phyloP scores from a whole-genome alignment of 768 basidiomycete species.

The Leucogyrophana mollusca region DNA sequence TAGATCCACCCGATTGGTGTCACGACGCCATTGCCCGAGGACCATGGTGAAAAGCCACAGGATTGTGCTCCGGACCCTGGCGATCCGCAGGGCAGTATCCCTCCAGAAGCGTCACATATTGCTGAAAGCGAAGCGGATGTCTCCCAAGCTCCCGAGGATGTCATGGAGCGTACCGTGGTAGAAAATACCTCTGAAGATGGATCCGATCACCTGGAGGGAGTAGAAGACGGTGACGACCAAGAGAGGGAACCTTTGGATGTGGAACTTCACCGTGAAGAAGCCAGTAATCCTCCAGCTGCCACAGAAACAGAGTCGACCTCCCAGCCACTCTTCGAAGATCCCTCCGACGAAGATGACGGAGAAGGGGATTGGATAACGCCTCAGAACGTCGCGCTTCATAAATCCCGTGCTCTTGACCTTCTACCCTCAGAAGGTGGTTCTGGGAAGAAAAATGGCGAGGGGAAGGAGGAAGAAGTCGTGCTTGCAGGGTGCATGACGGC shows the following conservation, averaged over 20 bases:
- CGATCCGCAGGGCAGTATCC: too few relatives aligned
- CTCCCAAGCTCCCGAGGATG: too few relatives aligned
- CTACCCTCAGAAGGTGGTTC: conserved; percentile 53
- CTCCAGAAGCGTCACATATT: too few relatives aligned
- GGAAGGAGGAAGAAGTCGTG: conserved; percentile 42
- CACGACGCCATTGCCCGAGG: neutral
- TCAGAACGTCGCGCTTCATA: conserved; percentile 78
- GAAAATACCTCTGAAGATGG: conserved; percentile 13
- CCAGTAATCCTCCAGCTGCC: conserved; percentile 1
- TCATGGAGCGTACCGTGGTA: neutral
- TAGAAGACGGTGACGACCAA: conserved; percentile 6
- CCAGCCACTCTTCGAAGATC: conserved; percentile 65
- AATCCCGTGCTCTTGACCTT: conserved; percentile 82
- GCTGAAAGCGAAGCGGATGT: too few relatives aligned
- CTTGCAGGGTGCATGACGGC: conserved; percentile 93
- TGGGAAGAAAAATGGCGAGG: conserved; percentile 25
- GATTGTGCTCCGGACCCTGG: neutral
- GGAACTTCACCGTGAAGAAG: conserved; percentile 37
- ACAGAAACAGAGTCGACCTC: conserved; percentile 11
- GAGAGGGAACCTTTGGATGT: conserved; percentile 43
- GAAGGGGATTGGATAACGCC: conserved; percentile 99
- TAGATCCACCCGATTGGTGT: neutral
- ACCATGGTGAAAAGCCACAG: neutral
- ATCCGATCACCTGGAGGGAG: conserved; percentile 5
- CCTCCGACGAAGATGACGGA: conserved; percentile 75